Percentiles rank a stretch among this genome's conserved stretches.
phyloP scores from a whole-genome alignment of 495 filamentous ascomycete genomes.

The Aspergillus funiculosus region DNA sequence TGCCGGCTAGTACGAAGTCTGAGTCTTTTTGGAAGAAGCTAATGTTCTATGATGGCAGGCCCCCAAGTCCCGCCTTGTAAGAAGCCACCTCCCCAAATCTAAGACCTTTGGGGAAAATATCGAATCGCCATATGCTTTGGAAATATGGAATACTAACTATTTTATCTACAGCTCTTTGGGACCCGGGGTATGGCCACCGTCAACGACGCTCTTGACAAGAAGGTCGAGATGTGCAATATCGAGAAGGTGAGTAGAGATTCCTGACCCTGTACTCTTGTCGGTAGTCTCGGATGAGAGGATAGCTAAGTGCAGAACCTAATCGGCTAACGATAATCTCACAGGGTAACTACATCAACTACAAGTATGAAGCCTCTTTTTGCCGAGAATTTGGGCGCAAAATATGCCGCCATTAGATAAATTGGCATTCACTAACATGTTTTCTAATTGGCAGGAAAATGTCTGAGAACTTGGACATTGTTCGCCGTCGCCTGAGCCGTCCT shows the following conservation, averaged over 20 bases:
- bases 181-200: slow-evolving; percentile 57
- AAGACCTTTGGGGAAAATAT: not conserved
- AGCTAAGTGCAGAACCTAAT: slow-evolving; percentile 2
- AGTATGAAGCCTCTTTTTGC: slow-evolving; percentile 39
- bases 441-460: slow-evolving; percentile 80
- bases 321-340: slow-evolving; percentile 26
- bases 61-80: slow-evolving; percentile 51
- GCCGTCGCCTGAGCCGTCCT: slow-evolving; percentile 80
- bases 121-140: not conserved
- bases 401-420: not conserved
- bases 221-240: slow-evolving; percentile 76
- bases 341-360: slow-evolving; percentile 78
- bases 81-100: slow-evolving; percentile 25
- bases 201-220: slow-evolving; percentile 58
- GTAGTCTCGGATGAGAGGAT: slow-evolving; percentile 6
- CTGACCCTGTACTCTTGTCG: slow-evolving; percentile 8
- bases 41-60: slow-evolving; percentile 32
- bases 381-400: not conserved
- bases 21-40: slow-evolving; percentile 15
- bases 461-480: slow-evolving; percentile 90
- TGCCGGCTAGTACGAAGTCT: not conserved
- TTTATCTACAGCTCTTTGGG: slow-evolving; percentile 40
- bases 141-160: slow-evolving; percentile 22
- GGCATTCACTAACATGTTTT: slow-evolving; percentile 30
- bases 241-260: slow-evolving; percentile 51